phyloP scores from a whole-genome alignment of 2,329 filamentous ascomycete species.

The Amphichorda felina region DNA sequence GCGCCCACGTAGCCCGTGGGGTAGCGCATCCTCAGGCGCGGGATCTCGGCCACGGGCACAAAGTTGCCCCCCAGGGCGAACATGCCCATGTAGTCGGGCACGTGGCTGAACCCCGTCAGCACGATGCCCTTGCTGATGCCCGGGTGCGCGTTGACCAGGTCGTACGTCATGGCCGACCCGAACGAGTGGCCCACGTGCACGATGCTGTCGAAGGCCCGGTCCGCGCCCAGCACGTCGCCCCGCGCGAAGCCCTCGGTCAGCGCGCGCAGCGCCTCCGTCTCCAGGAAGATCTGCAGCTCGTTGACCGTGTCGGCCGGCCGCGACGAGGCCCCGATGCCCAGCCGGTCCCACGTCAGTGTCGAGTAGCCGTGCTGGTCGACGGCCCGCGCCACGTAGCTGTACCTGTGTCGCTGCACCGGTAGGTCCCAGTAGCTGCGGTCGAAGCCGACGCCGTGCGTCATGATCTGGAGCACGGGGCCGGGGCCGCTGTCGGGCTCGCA shows the following conservation, averaged over 20 bases:
- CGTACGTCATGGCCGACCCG: conserved; percentile 46
- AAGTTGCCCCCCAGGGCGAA: conserved; percentile 35
- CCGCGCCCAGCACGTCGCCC: conserved; percentile 28
- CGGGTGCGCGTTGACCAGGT: conserved; percentile 38
- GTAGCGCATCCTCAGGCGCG: conserved; percentile 15
- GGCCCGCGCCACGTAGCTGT: conserved; percentile 48
- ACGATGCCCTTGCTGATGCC: conserved; percentile 43
- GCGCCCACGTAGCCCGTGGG: conserved; percentile 40
- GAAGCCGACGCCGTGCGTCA: conserved; percentile 29
- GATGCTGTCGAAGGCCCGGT: conserved; percentile 20
- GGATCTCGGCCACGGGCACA: conserved; percentile 24
- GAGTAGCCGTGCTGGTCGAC: conserved; percentile 43
- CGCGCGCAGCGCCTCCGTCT: conserved; percentile 43
- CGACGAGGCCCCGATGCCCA: conserved; percentile 46
- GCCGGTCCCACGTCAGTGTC: conserved; percentile 49
- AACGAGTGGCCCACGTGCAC: conserved; percentile 55
- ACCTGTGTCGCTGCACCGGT: conserved; percentile 43
- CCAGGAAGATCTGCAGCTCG: conserved; percentile 45
- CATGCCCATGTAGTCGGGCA: conserved; percentile 26
- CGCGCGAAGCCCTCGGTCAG: conserved; percentile 37
- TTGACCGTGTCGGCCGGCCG: conserved; percentile 48
- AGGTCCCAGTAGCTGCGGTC: conserved; percentile 49
- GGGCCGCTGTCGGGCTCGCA: conserved; percentile 40
- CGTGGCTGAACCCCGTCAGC: conserved; percentile 47
- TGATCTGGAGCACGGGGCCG: conserved; percentile 22